Base-by-base conservation (phyloP, 768 basidiomycete genomes). In the Collybia nuda region DNA sequence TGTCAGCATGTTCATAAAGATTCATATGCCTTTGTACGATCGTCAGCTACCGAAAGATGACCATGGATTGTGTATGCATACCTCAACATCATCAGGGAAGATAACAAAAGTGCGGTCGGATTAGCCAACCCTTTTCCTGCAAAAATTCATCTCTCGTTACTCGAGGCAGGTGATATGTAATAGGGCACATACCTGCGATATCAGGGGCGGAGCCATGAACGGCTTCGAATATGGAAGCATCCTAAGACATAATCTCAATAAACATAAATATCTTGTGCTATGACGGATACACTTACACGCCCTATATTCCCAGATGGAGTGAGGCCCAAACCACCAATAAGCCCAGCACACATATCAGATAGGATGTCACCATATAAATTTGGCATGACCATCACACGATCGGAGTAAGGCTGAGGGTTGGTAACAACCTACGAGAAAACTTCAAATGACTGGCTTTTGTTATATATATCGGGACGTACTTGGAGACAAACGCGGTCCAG, bases 341-440 rank as follows among this genome's bases (percentile, higher is more conserved):
- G 80, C 52, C 97, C 97, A 52, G 97, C 97, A 59, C 93, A 96
- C 89, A 99, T 94, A 68, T 99, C 95, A 42, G 94, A 97, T 56
- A 97, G 75, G 64, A 97, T 97, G 68, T 94, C 94, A 65, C 89
- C 92, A 61, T 92, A 95, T 54, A 99, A 75, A 77, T 99, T 99
- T 47, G 97, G 97, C 95, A 98, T 98, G 58, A 99, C 97, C 96
- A 99, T 98, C 56, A 99, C 96, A 44, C 93, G 88, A 73, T 97
- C 94, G 32, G 91, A 80, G 75, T 85, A 99, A 6, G 97, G 97
- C 60, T 71, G 76, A 19, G 97, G 97, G 72, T 99, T 95, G 66
- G 91, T 89, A 26, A 93, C 91, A 62, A 98, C 81, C 86, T 93
- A 54, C 12, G 21, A 29, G 21, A 18, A 18, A 51, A 26, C 51